phyloP scores from a whole-genome alignment of 176 grass and related monocot genomes.

The Eremochloa ophiuroides region DNA sequence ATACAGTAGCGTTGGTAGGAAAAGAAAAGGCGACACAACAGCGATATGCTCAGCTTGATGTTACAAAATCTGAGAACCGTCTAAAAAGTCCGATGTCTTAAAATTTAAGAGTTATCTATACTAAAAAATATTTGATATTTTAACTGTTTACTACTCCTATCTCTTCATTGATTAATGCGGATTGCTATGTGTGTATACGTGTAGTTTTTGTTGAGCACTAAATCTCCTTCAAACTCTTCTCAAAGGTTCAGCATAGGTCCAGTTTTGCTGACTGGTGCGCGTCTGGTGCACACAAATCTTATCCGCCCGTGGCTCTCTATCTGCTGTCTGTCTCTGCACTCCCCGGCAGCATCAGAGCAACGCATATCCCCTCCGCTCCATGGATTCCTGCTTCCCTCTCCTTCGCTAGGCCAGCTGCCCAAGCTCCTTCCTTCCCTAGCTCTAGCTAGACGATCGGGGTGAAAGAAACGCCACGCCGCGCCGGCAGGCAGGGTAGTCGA shows the following conservation, averaged over 20 bases:
- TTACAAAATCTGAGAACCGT: too few relatives aligned
- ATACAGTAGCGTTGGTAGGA: too few relatives aligned
- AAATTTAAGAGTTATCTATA: too few relatives aligned
- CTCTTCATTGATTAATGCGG: too few relatives aligned
- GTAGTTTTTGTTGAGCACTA: too few relatives aligned
- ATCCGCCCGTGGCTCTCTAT: conserved; percentile 29
- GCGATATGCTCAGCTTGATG: background rate
- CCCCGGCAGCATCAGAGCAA: background rate
- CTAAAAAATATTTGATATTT: too few relatives aligned
- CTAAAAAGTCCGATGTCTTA: too few relatives aligned
- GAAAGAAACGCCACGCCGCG: background rate
- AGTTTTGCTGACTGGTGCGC: conserved; percentile 13
- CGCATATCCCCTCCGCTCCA: conserved; percentile 47
- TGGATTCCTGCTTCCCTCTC: conserved; percentile 34
- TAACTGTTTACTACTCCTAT: too few relatives aligned
- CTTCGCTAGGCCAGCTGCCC: background rate
- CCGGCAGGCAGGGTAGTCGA: background rate
- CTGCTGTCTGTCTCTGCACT: background rate
- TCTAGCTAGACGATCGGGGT: too few relatives aligned
- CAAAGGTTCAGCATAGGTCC: background rate
- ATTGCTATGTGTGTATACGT: too few relatives aligned
- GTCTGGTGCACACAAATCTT: conserved; percentile 56
- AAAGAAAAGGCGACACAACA: too few relatives aligned
- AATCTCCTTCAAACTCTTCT: background rate
- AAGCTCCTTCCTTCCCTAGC: too few relatives aligned